Percentiles rank a stretch among this genome's conserved stretches.
These are phyloP conservation scores for Epichloe typhina DNA, from an alignment of 2,329 filamentous ascomycete genomes.

Conservation along the genomic window DNA sequence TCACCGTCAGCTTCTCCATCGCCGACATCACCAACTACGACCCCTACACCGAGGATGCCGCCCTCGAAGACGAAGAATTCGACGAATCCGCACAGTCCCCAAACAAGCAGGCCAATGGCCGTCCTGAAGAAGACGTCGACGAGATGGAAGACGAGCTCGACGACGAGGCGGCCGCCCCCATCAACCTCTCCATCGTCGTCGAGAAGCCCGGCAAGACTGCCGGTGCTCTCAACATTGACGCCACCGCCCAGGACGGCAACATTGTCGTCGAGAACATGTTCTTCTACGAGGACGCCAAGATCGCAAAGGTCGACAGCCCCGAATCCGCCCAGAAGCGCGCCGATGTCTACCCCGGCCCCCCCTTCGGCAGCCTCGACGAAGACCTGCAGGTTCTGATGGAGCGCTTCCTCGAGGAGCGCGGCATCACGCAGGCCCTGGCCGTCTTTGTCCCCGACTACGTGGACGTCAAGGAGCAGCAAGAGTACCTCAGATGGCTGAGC, in stretches of 20 bases:
- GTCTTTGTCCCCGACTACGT: conserved; percentile 93
- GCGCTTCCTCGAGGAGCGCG: conserved; percentile 87
- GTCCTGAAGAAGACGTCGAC: conserved; percentile 35
- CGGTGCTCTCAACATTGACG: conserved; percentile 77
- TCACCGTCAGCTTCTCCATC: conserved; percentile 31
- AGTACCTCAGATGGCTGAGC: conserved; percentile 84
- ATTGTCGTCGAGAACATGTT: conserved; percentile 85
- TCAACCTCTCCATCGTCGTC: conserved; percentile 72
- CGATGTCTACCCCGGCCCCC: conserved; percentile 76
- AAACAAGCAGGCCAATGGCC: conserved; percentile 40
- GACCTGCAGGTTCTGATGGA: conserved; percentile 88
- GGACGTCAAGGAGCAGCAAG: conserved; percentile 95
- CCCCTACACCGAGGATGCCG: conserved; percentile 24
- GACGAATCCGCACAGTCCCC: conserved; percentile 33
- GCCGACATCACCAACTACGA: conserved; percentile 27
- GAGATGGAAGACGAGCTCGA: conserved; percentile 33
- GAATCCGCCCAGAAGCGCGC: conserved; percentile 66
- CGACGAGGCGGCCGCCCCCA: conserved; percentile 55
- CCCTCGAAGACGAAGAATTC: conserved; percentile 27
- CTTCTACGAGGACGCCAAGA: conserved; percentile 66
- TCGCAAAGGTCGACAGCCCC: conserved; percentile 63
- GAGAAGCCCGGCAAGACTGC: conserved; percentile 62
- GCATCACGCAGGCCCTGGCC: conserved; percentile 74
- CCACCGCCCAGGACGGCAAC: conserved; percentile 70
- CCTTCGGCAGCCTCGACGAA: conserved; percentile 88